Evolutionary conservation across 805 yeast species (phyloP).

Genomic region (Yarrowia sp.): DNA sequence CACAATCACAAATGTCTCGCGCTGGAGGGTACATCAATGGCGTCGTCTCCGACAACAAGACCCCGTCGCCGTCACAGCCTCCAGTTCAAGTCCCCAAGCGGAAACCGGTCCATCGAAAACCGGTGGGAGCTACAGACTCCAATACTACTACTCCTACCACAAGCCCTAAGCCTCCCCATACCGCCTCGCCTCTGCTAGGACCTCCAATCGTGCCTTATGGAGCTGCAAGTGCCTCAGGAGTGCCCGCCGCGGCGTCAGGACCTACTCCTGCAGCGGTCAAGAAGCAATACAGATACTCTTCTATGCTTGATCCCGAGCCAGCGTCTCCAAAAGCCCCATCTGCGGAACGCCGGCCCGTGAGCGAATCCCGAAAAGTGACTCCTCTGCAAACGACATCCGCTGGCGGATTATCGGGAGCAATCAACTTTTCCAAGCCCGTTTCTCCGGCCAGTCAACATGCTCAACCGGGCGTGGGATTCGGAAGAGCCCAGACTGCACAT

Average conservation of each 20-base stretch:
- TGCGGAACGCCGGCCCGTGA: not conserved
- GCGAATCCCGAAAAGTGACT: slow-evolving; percentile 7
- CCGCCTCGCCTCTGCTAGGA: slow-evolving; percentile 8
- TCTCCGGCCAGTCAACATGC: slow-evolving; percentile 3
- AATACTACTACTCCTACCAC: not conserved
- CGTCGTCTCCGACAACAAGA: slow-evolving; percentile 13
- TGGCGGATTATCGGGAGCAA: slow-evolving; percentile 1
- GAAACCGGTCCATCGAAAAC: slow-evolving; percentile 28
- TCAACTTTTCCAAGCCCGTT: slow-evolving; percentile 21
- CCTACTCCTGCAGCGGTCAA: not conserved
- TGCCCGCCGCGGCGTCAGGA: not conserved
- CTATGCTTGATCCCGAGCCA: slow-evolving; percentile 13
- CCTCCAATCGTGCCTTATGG: slow-evolving; percentile 18
- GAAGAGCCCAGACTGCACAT: not conserved
- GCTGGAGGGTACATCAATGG: slow-evolving; percentile 24
- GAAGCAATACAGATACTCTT: slow-evolving; percentile 14
- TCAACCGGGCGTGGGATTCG: not conserved
- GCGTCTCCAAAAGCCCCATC: not conserved
- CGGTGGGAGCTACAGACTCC: slow-evolving; percentile 21
- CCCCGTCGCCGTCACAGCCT: slow-evolving; percentile 27
- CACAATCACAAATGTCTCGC: slow-evolving; percentile 16
- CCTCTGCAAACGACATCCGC: slow-evolving; percentile 14
- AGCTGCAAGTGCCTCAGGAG: not conserved
- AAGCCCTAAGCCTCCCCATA: not conserved
- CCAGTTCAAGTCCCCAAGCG: slow-evolving; percentile 27